Evolutionary conservation across 495 filamentous ascomycete species (phyloP), one percentile per base, ranked within the genome.

Genomic region (Xylaria intraflava): DNA sequence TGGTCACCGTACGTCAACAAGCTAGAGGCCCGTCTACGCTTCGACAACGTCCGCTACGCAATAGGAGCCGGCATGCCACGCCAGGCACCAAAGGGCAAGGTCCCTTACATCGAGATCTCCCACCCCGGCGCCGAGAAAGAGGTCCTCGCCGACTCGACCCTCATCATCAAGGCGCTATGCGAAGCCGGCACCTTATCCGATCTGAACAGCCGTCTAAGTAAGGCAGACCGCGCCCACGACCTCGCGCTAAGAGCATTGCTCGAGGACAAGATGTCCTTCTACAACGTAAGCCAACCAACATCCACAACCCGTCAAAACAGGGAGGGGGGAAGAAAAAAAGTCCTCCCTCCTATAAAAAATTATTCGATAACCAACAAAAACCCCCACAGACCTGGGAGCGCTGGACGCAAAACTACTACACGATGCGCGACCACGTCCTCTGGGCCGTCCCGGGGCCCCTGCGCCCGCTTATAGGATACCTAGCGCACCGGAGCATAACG

Each of bases 1-100:
- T 83, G 80, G 80, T 86, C 83, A 0, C 82, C 84, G 17, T 86
- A 83, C 58, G 81, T 83, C 45, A 80, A 60, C 31, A 87, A 86
- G 63, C 74, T 86, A 48, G 83, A 87, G 57, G 69, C 78, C 22
- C 82, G 81, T 1, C 70, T 87, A 7, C 82, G 83, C 20, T 74
- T 83, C 49, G 72, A 67, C 4, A 64, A 64, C 0, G 36, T 84
- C 11, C 26, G 27, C 0, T 86, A 87, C 64, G 48, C 40, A 2
- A 55, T 60, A 3, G 75, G 70, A 0, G 27, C 51, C 0, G 83
- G 82, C 0, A 78, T 74, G 0, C 42, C 65, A 0, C 36, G 31
- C 19, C 55, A 63, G n/a, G 76, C 67, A 1, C 83, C 83, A 0
- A 72, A 65, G 23, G 79, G 80, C 16, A 86, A 86, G 62, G 72